Evolutionary conservation across 1,284 basidiomycete genomes (phyloP).

Genomic region (Rhodotorula sp.): DNA sequence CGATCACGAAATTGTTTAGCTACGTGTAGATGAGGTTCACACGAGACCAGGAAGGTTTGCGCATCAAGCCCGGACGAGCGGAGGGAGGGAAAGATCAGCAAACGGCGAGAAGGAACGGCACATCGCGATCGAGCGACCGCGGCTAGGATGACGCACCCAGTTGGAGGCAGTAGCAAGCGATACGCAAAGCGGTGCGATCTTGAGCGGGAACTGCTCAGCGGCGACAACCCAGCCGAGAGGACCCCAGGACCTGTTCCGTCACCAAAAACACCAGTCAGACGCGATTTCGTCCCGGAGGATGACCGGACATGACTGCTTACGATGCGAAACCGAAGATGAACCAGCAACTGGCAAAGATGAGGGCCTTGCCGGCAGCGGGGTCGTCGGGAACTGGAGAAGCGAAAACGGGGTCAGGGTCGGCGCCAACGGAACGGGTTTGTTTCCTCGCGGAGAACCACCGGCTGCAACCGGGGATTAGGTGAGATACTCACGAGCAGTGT

Average conservation of each 20-base stretch:
- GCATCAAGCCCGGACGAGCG: no score
- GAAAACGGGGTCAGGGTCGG: neutral
- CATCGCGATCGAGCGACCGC: neutral
- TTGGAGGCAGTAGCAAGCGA: conserved; percentile 51
- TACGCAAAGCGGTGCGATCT: conserved; percentile 50
- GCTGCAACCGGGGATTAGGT: neutral
- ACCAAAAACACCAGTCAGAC: neutral
- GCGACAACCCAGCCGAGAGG: conserved; percentile 42
- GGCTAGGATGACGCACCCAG: conserved; percentile 42
- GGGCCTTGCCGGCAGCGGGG: conserved; percentile 50
- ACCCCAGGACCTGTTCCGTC: conserved; percentile 6
- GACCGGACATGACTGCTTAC: conserved; percentile 50
- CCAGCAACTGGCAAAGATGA: conserved; percentile 55
- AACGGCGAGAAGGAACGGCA: no score
- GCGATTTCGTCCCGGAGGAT: conserved; percentile 28
- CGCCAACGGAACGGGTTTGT: no score
- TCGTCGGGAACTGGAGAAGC: conserved; percentile 33
- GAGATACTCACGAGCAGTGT: neutral
- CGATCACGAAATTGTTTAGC: conserved; percentile 48
- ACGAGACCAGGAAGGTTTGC: no score
- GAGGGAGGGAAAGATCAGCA: no score
- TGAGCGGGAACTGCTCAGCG: conserved; percentile 53
- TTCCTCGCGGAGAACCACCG: no score
- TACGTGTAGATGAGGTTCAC: neutral
- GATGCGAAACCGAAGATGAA: conserved; percentile 55